These are phyloP conservation scores for Macadamia tetraphylla DNA, from an alignment of 164 flowering plant species.

Conservation along the genomic window DNA sequence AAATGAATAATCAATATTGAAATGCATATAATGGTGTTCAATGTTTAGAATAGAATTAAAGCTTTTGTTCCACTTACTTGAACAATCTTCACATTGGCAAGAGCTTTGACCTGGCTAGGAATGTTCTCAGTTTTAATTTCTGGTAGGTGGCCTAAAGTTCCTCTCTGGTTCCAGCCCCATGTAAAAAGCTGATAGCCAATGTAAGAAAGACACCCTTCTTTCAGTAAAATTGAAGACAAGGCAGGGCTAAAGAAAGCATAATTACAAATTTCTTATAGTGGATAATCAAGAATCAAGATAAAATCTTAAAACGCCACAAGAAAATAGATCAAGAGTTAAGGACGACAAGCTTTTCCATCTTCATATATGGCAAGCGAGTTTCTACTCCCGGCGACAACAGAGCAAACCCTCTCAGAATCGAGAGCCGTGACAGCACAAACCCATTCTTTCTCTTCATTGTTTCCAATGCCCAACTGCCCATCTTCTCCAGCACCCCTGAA, in stretches of 20 bases:
- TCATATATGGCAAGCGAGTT: constrained; percentile 94
- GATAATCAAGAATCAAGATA: constrained; percentile 5
- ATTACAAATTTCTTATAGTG: not conserved
- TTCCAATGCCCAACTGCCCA: constrained; percentile 92
- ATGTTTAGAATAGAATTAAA: not conserved
- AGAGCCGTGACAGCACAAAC: constrained; percentile 66
- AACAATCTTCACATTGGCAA: constrained; percentile 70
- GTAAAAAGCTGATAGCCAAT: constrained; percentile 64
- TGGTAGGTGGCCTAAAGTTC: constrained; percentile 90
- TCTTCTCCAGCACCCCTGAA: constrained; percentile 99
- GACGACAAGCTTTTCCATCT: constrained; percentile 68
- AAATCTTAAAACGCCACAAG: not conserved
- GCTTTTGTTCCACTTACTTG: constrained; percentile 46
- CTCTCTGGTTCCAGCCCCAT: constrained; percentile 99
- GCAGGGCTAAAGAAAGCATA: not conserved
- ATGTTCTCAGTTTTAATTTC: constrained; percentile 82
- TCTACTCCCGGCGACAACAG: constrained; percentile 93
- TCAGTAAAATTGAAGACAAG: not conserved
- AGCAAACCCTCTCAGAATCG: constrained; percentile 35
- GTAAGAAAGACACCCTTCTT: not conserved
- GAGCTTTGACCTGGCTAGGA: constrained; percentile 87
- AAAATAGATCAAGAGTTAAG: not conserved
- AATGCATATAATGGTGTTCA: not conserved
- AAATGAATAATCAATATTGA: constrained; percentile 8
- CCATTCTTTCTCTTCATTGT: constrained; percentile 79